Percentiles rank a stretch among this genome's conserved stretches.
Conservation (phyloP, 345 rosid genomes). For the Lumnitzera racemosa region DNA sequence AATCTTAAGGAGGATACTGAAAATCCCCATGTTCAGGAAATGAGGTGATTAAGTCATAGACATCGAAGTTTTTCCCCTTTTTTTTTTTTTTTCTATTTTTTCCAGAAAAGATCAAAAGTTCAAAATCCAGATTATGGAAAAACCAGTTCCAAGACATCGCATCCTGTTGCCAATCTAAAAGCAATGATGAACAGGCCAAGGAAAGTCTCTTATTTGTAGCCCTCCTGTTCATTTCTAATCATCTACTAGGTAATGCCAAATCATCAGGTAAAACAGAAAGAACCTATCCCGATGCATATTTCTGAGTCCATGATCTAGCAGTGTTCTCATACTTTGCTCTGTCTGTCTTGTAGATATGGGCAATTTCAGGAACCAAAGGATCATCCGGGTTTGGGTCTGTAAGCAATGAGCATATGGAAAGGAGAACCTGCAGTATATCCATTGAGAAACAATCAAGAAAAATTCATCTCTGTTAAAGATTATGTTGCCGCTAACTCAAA, state of each 20-base stretch:
- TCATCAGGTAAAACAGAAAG: too few species aligned
- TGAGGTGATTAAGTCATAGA: too few species aligned
- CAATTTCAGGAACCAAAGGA: slow-evolving; percentile 64
- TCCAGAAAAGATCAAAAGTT: too few species aligned
- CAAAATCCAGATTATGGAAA: too few species aligned
- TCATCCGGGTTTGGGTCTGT: slow-evolving; percentile 75
- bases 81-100: too few species aligned
- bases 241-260: background rate
- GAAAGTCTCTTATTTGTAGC: slow-evolving; percentile 2
- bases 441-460: background rate
- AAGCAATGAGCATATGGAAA: slow-evolving; percentile 62
- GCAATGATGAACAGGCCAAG: slow-evolving; percentile 9
- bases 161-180: too few species aligned
- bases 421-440: slow-evolving; percentile 40
- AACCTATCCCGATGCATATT: slow-evolving; percentile 52
- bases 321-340: slow-evolving; percentile 54
- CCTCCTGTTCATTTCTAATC: slow-evolving; percentile 20
- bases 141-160: too few species aligned
- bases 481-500: too few species aligned
- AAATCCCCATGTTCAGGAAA: too few species aligned
- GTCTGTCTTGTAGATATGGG: slow-evolving; percentile 64
- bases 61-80: too few species aligned
- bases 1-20: too few species aligned
- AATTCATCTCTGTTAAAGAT: background rate
- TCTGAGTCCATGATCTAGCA: slow-evolving; percentile 69